Evolutionary conservation across 2,329 filamentous ascomycete genomes (phyloP).

Genomic region (Phyllosticta ampelicida): DNA sequence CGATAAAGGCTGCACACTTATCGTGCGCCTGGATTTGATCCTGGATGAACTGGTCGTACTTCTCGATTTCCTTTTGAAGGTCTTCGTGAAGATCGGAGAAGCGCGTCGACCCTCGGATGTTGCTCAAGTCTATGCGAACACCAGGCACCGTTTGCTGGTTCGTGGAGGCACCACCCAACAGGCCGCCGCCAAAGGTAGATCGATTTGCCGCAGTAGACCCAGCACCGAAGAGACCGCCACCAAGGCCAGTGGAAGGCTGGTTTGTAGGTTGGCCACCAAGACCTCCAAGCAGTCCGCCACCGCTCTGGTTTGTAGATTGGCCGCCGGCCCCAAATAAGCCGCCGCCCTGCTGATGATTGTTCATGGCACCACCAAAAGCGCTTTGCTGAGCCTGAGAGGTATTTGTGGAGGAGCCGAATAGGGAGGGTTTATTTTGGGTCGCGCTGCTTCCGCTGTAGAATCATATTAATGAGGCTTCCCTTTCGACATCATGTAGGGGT

Average conservation of each 20-base stretch:
- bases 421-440: slow-evolving; percentile 23
- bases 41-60: slow-evolving; percentile 70
- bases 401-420: slow-evolving; percentile 18
- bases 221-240: background rate
- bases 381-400: slow-evolving; percentile 19
- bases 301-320: background rate
- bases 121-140: slow-evolving; percentile 9
- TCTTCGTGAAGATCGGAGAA: slow-evolving; percentile 83
- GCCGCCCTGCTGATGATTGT: slow-evolving; percentile 16
- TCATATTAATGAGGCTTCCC: slow-evolving; percentile 18
- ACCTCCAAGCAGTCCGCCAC: slow-evolving; percentile 31
- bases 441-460: slow-evolving; percentile 23
- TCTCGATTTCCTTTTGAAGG: slow-evolving; percentile 65
- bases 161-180: background rate
- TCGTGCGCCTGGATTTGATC: slow-evolving; percentile 66
- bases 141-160: slow-evolving; percentile 7
- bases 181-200: slow-evolving; percentile 4
- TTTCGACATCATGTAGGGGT: slow-evolving; percentile 22
- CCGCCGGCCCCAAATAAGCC: slow-evolving; percentile 1
- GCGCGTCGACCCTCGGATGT: slow-evolving; percentile 70
- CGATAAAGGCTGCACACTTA: slow-evolving; percentile 57
- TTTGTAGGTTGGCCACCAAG: slow-evolving; percentile 26
- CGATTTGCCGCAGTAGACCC: background rate
- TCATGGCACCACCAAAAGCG: slow-evolving; percentile 22
- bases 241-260: background rate